Evolutionary conservation across 352 stramenopile genomes (phyloP).

Genomic region (Pythium oligandrum): DNA sequence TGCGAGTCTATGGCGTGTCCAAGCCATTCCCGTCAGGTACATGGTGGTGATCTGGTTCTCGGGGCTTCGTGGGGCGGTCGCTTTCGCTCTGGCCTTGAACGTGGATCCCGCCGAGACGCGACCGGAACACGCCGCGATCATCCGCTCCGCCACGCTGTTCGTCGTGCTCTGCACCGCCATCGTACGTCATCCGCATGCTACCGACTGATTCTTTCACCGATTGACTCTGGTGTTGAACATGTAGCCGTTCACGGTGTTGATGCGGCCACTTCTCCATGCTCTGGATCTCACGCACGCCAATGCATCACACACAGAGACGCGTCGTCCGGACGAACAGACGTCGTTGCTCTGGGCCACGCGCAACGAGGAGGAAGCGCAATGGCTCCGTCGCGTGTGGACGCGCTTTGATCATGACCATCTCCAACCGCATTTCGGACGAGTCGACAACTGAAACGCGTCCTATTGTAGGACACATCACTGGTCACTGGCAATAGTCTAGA

Average conservation of each 20-base stretch:
- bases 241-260: constrained; percentile 28
- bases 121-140: constrained; percentile 13
- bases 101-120: constrained; percentile 15
- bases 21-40: constrained; percentile 23
- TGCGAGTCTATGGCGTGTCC: constrained; percentile 21
- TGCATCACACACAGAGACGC: constrained; percentile 15
- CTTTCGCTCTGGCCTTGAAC: constrained; percentile 25
- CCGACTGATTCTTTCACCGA: background rate
- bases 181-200: constrained; percentile 9
- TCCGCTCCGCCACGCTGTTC: constrained; percentile 17
- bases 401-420: constrained; percentile 21
- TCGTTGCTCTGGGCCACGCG: constrained; percentile 16
- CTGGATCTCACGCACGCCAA: constrained; percentile 24
- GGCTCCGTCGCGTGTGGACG: constrained; percentile 22
- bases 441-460: background rate
- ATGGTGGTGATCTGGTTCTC: constrained; percentile 71
- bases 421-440: constrained; percentile 20
- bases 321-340: constrained; percentile 7
- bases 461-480: too few relatives aligned
- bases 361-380: constrained; percentile 25
- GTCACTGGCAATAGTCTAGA: too few relatives aligned
- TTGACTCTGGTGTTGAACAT: background rate
- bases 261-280: constrained; percentile 19
- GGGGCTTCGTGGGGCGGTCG: constrained; percentile 58
- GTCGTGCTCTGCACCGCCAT: constrained; percentile 27